A percentile compares a stretch with the other conserved stretches of the same genome.
Evolutionary conservation across 2,329 filamentous ascomycete genomes (phyloP).

Genomic region (Neurospora sp.): DNA sequence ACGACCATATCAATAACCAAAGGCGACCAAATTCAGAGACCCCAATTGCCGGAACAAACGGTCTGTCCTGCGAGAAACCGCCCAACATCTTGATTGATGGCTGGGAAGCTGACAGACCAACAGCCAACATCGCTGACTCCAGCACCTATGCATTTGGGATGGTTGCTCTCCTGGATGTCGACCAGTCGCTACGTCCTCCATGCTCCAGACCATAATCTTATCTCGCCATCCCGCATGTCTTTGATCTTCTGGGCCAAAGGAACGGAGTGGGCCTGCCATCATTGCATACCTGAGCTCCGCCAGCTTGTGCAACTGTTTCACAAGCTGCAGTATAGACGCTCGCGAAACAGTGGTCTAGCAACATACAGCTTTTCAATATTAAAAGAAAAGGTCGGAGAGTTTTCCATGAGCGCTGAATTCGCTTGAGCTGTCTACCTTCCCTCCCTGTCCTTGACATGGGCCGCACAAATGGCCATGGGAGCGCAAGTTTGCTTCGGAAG

Average conservation of each 20-base stretch:
- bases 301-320: background rate
- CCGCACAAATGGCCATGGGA: background rate
- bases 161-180: background rate
- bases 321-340: background rate
- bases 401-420: background rate
- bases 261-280: background rate
- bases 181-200: background rate
- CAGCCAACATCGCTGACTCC: background rate
- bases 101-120: background rate
- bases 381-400: background rate
- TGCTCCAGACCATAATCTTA: background rate
- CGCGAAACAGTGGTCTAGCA: background rate
- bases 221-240: background rate
- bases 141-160: background rate
- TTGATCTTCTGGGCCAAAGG: background rate
- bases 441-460: background rate
- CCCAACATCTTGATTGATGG: background rate
- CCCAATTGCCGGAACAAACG: background rate
- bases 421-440: background rate
- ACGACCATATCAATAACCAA: background rate
- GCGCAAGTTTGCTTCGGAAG: background rate
- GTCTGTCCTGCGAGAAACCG: background rate
- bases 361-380: background rate
- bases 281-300: background rate
- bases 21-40: background rate